Evolutionary conservation across 106 monocot genomes (phyloP).

Genomic region (Dendrobium chrysotoxum): DNA sequence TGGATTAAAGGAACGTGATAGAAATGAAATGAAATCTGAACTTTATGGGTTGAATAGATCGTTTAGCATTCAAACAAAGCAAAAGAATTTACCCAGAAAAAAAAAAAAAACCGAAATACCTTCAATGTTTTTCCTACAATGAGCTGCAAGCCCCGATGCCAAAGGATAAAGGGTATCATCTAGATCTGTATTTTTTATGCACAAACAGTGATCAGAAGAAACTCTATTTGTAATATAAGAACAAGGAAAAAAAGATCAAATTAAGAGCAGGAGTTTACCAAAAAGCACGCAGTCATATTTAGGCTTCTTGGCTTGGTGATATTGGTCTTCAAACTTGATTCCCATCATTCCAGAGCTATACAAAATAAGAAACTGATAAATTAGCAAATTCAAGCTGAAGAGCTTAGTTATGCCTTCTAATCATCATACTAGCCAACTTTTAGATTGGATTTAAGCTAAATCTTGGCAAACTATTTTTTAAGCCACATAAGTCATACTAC

Average conservation of each 20-base stretch:
- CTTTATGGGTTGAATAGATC: neutral
- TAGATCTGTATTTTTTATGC: constrained; percentile 36
- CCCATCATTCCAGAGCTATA: neutral
- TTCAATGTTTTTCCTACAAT: constrained; percentile 61
- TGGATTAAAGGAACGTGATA: neutral
- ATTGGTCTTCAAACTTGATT: constrained; percentile 53
- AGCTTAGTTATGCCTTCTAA: neutral
- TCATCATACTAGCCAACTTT: neutral
- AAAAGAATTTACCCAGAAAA: neutral
- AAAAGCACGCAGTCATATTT: constrained; percentile 81
- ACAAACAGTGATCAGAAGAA: neutral
- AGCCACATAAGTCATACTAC: no score
- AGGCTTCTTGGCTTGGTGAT: constrained; percentile 28
- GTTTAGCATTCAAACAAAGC: neutral
- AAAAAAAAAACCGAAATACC: constrained; percentile 25
- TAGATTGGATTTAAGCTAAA: no score
- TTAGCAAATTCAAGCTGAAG: neutral
- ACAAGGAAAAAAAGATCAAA: neutral
- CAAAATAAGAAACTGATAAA: neutral
- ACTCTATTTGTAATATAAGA: neutral
- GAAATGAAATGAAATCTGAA: neutral
- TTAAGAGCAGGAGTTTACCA: constrained; percentile 32
- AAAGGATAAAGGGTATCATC: constrained; percentile 92
- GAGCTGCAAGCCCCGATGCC: constrained; percentile 55
- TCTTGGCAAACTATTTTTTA: no score